These are phyloP conservation scores for Conringia planisiliqua DNA, from an alignment of 345 rosid species.

Conservation along the genomic window DNA sequence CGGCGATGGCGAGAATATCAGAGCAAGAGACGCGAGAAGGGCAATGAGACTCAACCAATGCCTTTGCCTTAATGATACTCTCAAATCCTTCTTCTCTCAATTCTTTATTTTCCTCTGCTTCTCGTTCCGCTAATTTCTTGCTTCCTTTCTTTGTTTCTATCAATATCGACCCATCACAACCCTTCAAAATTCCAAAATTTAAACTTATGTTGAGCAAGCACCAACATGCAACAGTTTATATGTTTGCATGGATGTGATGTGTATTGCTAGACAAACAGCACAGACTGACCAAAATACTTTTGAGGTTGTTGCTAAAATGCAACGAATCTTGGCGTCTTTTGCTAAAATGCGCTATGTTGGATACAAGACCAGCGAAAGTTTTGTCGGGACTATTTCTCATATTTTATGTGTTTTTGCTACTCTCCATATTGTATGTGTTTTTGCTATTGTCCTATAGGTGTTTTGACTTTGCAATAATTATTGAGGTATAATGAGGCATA, in stretches of 20 bases:
- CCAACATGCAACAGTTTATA: background rate
- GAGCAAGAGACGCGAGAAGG: slow-evolving; percentile 87
- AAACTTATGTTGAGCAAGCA: background rate
- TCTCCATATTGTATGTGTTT: background rate
- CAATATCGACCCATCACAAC: slow-evolving; percentile 81
- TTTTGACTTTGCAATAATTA: background rate
- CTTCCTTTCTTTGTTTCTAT: slow-evolving; percentile 57
- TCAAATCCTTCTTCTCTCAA: slow-evolving; percentile 67
- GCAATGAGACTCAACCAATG: slow-evolving; percentile 71
- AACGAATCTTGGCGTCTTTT: background rate
- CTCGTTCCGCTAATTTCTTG: slow-evolving; percentile 64
- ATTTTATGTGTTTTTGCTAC: background rate
- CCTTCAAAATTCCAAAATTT: slow-evolving; percentile 41
- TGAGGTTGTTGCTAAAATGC: background rate
- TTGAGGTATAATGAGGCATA: background rate
- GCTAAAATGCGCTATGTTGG: background rate
- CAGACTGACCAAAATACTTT: background rate
- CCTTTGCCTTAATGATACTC: slow-evolving; percentile 55
- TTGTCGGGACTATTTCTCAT: background rate
- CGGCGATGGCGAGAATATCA: slow-evolving; percentile 79
- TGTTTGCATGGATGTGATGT: background rate
- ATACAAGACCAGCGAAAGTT: background rate
- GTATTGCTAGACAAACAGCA: background rate
- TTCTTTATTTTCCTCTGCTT: slow-evolving; percentile 65
- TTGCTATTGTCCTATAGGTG: background rate